phyloP scores from a whole-genome alignment of 1,284 basidiomycete species.

The Caloboletus inedulis region DNA sequence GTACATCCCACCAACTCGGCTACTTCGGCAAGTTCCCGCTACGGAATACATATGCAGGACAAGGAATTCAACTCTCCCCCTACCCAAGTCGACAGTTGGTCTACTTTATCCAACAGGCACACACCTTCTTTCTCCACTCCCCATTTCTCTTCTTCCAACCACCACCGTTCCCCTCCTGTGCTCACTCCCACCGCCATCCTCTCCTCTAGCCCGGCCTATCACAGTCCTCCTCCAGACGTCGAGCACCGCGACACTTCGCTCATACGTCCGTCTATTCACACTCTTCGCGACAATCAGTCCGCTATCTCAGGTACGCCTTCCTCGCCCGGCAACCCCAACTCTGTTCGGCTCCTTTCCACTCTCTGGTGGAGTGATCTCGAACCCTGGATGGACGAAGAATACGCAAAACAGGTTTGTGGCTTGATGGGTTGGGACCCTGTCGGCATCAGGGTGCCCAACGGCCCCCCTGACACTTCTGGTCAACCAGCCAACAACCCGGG shows the following conservation, averaged over 20 bases:
- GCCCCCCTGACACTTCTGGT: slow-evolving; percentile 56
- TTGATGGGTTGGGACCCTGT: slow-evolving; percentile 78
- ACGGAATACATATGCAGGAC: slow-evolving; percentile 35
- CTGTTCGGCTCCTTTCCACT: slow-evolving; percentile 45
- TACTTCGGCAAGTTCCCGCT: slow-evolving; percentile 32
- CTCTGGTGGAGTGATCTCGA: slow-evolving; percentile 83
- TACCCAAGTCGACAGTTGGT: slow-evolving; percentile 28
- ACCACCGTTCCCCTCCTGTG: slow-evolving; percentile 31
- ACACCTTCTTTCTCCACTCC: slow-evolving; percentile 32
- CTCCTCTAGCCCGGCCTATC: slow-evolving; percentile 17
- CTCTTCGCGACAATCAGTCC: slow-evolving; percentile 23
- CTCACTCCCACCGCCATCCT: slow-evolving; percentile 17
- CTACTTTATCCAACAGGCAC: slow-evolving; percentile 45
- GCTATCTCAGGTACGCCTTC: slow-evolving; percentile 24
- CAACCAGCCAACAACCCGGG: slow-evolving; percentile 76
- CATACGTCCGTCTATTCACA: slow-evolving; percentile 29
- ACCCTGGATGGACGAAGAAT: slow-evolving; percentile 91
- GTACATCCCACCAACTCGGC: slow-evolving; percentile 15
- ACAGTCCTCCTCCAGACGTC: slow-evolving; percentile 29
- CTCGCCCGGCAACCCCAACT: slow-evolving; percentile 27
- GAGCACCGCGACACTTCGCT: slow-evolving; percentile 41
- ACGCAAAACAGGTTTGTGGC: slow-evolving; percentile 75
- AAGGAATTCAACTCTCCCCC: slow-evolving; percentile 34
- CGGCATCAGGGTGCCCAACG: slow-evolving; percentile 66
- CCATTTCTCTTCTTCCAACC: slow-evolving; percentile 34